These are phyloP conservation scores for Scleroderma citrinum DNA, from an alignment of 768 basidiomycete genomes.

Conservation along the genomic window DNA sequence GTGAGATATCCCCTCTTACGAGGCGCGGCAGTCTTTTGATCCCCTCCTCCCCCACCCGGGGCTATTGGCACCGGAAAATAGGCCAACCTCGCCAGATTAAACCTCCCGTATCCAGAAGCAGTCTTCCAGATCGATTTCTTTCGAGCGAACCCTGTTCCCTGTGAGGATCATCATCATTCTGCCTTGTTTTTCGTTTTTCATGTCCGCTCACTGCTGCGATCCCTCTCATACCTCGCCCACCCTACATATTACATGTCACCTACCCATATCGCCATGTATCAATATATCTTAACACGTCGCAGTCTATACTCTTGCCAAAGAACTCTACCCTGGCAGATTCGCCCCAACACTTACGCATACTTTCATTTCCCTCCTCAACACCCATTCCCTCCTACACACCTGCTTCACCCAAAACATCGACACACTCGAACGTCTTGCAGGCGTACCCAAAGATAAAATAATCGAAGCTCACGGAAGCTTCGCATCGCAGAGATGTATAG, in stretches of 20 bases:
- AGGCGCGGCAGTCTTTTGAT: too few species aligned
- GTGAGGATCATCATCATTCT: slow-evolving; percentile 29
- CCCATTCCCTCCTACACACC: slow-evolving; percentile 60
- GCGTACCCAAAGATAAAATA: slow-evolving; percentile 65
- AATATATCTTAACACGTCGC: neutral
- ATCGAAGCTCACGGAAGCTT: slow-evolving; percentile 98
- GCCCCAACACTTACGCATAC: slow-evolving; percentile 87
- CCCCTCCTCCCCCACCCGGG: too few species aligned
- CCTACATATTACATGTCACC: too few species aligned
- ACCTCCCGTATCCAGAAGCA: slow-evolving; percentile 89
- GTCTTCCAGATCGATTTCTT: slow-evolving; percentile 93
- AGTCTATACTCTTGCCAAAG: slow-evolving; percentile 91
- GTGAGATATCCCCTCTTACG: neutral
- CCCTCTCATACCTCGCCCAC: neutral
- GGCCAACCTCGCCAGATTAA: slow-evolving; percentile 34
- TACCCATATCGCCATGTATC: neutral
- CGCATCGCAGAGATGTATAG: slow-evolving; percentile 77
- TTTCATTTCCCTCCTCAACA: slow-evolving; percentile 77
- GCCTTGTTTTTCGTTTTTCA: too few species aligned
- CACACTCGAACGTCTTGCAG: slow-evolving; percentile 82
- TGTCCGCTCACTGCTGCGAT: neutral
- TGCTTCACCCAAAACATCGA: slow-evolving; percentile 94
- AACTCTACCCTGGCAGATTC: slow-evolving; percentile 87
- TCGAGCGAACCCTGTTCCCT: slow-evolving; percentile 70
- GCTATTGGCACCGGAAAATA: too few species aligned